Base-by-base conservation (phyloP, 1,284 basidiomycete species). In the Termitomyces sp. region DNA sequence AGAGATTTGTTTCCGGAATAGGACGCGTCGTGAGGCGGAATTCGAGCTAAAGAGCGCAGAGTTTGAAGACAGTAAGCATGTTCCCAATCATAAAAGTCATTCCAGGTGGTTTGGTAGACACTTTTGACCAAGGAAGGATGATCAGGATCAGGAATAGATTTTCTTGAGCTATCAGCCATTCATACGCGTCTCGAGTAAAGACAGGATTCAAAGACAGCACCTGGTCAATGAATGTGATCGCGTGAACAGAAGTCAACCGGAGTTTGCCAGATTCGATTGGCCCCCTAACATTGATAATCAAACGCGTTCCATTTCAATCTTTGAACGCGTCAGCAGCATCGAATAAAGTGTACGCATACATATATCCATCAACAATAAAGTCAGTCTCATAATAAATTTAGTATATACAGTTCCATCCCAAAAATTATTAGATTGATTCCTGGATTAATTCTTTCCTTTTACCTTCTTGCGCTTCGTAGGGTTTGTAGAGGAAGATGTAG, bases 21-120 rank as follows among this genome's bases (percentile, higher is more conserved):
- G 9, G 47, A 28, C n/a, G 49, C 34, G 40, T 46, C 42, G 24
- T 31, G 55, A 38, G 24, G 31, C 39, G 51, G 21, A 10, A n/a
- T n/a, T 48, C 59, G 57, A 40, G 53, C 56, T 12, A 63, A 49
- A 24, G 61, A 61, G 28, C 51, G 41, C 26, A 63, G 40, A 33
- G 54, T 57, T 36, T 47, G 50, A 12, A 43, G 41, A 52, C 57
- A 62, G 50, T 62, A 17, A 13, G 55, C 53, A n/a, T 61, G 56
- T 48, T 63, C 62, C 62, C 62, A 63, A 9, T 15, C 24, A 50
- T 63, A 63, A 31, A 61, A 63, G 34, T 56, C 52, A 2, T 53
- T 26, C 62, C 62, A 63, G 2, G 54, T 54, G n/a, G 5, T 39
- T 45, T 36, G 38, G 41, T 59, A 63, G 19, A 58, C 53, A 41